phyloP scores from a whole-genome alignment of 805 yeast species.

The Debaryomyces castellii region DNA sequence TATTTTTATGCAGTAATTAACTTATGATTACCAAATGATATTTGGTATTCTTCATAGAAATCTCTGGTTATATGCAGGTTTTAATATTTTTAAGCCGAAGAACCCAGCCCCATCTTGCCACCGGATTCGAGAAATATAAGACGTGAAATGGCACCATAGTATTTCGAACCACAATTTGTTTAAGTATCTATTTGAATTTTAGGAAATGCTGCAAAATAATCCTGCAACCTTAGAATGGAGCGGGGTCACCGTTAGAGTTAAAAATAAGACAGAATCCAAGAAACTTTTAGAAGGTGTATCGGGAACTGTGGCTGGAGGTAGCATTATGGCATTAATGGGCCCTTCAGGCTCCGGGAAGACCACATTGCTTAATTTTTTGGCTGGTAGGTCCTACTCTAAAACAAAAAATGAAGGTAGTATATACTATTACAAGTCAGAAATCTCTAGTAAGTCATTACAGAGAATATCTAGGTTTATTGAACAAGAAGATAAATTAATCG shows the following conservation, averaged over 20 bases:
- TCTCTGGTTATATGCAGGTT: too few relatives aligned
- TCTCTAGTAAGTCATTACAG: conserved; percentile 23
- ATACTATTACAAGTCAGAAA: conserved; percentile 36
- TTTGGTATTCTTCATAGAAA: too few relatives aligned
- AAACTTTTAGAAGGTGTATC: conserved; percentile 60
- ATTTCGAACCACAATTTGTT: too few relatives aligned
- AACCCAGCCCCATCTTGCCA: too few relatives aligned
- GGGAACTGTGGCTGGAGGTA: conserved; percentile 84
- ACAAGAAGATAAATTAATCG: conserved; percentile 22
- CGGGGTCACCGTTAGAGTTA: conserved; percentile 35
- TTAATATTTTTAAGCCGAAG: too few relatives aligned
- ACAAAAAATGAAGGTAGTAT: conserved; percentile 17
- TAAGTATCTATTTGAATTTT: too few relatives aligned
- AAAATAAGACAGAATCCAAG: conserved; percentile 36
- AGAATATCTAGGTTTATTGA: conserved; percentile 24
- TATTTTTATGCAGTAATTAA: too few relatives aligned
- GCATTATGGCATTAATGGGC: conserved; percentile 72
- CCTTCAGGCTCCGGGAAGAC: conserved; percentile 50
- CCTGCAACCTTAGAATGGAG: conserved; percentile 33
- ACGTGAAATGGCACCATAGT: too few relatives aligned
- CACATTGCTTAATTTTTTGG: conserved; percentile 43
- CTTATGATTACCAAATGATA: too few relatives aligned
- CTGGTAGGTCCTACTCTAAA: conserved; percentile 21
- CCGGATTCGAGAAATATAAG: too few relatives aligned
- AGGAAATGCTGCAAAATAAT: neutral